Evolutionary conservation across 129 eudicot genomes (phyloP).

Genomic region (Tagetes patula): DNA sequence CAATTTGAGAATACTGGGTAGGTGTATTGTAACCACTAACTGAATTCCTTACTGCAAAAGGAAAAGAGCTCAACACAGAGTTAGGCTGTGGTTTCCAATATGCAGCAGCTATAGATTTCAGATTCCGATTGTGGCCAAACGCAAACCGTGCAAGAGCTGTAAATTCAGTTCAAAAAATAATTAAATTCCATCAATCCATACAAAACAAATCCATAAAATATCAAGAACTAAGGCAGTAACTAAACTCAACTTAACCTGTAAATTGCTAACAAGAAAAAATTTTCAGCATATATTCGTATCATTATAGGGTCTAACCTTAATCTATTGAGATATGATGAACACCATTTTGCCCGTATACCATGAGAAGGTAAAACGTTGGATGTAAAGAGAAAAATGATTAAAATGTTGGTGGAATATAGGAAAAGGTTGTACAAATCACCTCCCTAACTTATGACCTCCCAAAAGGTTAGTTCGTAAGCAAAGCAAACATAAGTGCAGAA

Average conservation of each 20-base stretch:
- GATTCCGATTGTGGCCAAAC: slow-evolving; percentile 86
- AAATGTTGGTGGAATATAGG: neutral
- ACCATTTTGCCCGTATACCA: neutral
- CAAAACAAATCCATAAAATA: slow-evolving; percentile 1
- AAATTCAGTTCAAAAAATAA: neutral
- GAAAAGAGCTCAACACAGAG: slow-evolving; percentile 60
- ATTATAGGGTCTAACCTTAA: neutral
- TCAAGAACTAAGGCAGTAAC: neutral
- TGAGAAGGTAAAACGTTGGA: neutral
- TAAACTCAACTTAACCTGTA: slow-evolving; percentile 10
- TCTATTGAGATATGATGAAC: neutral
- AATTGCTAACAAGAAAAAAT: neutral
- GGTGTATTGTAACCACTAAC: slow-evolving; percentile 78
- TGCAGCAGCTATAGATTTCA: slow-evolving; percentile 88
- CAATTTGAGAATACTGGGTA: slow-evolving; percentile 63
- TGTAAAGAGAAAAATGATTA: neutral
- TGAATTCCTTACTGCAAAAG: slow-evolving; percentile 58
- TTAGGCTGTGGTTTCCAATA: slow-evolving; percentile 80
- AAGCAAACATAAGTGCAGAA: neutral
- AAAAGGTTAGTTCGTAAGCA: neutral
- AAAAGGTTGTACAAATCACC: neutral
- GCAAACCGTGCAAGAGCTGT: slow-evolving; percentile 97
- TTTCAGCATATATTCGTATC: neutral
- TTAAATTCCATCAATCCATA: slow-evolving; percentile 16
- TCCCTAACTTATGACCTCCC: slow-evolving; percentile 9